phyloP scores from a whole-genome alignment of 805 yeast species.

The Wickerhamomyces mucosus region DNA sequence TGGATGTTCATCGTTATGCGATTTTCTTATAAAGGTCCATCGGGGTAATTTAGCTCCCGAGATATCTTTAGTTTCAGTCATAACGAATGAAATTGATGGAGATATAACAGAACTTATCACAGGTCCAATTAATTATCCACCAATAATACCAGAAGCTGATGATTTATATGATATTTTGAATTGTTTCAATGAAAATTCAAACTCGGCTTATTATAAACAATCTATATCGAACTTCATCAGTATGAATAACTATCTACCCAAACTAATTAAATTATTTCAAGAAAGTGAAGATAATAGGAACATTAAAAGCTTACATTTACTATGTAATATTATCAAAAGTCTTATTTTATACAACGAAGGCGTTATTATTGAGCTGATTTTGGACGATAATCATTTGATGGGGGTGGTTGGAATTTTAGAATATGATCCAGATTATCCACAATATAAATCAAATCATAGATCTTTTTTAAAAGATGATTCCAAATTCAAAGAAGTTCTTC shows the following conservation, averaged over 20 bases:
- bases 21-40: constrained; percentile 64
- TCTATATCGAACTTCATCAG: constrained; percentile 48
- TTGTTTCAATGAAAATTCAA: constrained; percentile 41
- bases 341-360: constrained; percentile 65
- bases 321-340: constrained; percentile 69
- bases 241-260: constrained; percentile 40
- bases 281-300: constrained; percentile 44
- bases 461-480: constrained; percentile 48
- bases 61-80: constrained; percentile 67
- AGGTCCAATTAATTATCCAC: constrained; percentile 71
- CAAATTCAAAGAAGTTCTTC: constrained; percentile 63
- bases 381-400: constrained; percentile 40
- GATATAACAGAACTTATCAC: constrained; percentile 71
- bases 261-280: constrained; percentile 43
- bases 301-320: constrained; percentile 47
- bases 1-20: constrained; percentile 80
- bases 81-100: constrained; percentile 33
- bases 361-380: constrained; percentile 45
- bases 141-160: constrained; percentile 36
- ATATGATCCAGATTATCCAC: constrained; percentile 82
- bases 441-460: constrained; percentile 71
- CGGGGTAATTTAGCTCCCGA: constrained; percentile 43
- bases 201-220: constrained; percentile 53
- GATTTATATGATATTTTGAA: constrained; percentile 46
- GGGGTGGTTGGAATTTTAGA: constrained; percentile 77